Base-by-base conservation (phyloP, 1,139 yeast species). In the Geotrichum australiense region DNA sequence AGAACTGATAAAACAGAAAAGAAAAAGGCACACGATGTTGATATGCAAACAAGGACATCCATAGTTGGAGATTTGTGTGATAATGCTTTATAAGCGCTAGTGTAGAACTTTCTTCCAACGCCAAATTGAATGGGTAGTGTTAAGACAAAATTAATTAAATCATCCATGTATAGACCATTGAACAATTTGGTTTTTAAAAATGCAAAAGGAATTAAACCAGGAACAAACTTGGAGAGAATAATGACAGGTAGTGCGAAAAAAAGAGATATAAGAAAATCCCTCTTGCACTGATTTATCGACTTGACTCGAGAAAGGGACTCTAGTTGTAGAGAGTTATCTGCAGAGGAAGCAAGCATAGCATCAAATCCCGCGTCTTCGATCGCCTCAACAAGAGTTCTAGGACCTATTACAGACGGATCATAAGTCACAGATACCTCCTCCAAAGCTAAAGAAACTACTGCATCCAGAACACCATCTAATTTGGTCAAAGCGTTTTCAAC, bases 41-140 rank as follows among this genome's bases (percentile, higher is more conserved):
- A 86, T 23, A 84, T 69, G 45, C 84, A 78, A 27, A 93, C 91
- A 48, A 93, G 69, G 1, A 89, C 86, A 61, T 93, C 98, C 98
- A 93, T 93, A 16, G 93, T 87, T n/a, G 96, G 95, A 37, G 82
- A 71, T 5, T 77, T 71, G 52, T 82, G 86, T 43, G 66, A 66
- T 14, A 87, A 49, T n/a, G 94, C 80, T 37, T 71, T 73, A 53
- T 64, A 68, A 8, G 93, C 76, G 46, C 84, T 80, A 39, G 62
- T 66, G 58, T 78, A 76, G 55, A 86, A 91, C 27, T 71, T 69
- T 7, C 64, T 55, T 1, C 83, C 97, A 47, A 78, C 72, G 22
- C 71, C 66, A 53, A 83, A 76, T 56, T 85, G 91, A 34, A 89
- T 69, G 51, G 80, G 83, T 1, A 80, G 59, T 0, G 89, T 73